Evolutionary conservation across 1,139 yeast genomes (phyloP).

Genomic region (Pichia sp.): DNA sequence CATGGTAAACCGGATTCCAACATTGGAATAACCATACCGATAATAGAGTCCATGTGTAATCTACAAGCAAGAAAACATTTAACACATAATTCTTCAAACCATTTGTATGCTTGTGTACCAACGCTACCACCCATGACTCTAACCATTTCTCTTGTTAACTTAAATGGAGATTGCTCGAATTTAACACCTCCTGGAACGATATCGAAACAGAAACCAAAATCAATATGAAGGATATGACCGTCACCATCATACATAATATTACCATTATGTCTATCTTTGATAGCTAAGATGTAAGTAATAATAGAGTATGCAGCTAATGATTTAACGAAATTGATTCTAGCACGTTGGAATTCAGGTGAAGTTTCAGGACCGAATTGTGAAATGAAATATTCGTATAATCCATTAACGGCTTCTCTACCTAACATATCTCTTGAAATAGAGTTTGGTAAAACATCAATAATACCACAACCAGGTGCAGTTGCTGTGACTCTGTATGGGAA

Average conservation of each 20-base stretch:
- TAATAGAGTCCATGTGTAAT: slow-evolving; percentile 84
- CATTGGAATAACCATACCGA: slow-evolving; percentile 90
- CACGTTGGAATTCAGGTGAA: slow-evolving; percentile 84
- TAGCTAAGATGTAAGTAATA: slow-evolving; percentile 86
- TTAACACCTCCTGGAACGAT: slow-evolving; percentile 99
- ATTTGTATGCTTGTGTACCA: slow-evolving; percentile 81
- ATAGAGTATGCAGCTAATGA: slow-evolving; percentile 96
- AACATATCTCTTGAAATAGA: slow-evolving; percentile 97
- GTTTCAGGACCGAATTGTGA: slow-evolving; percentile 95
- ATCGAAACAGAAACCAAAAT: slow-evolving; percentile 98
- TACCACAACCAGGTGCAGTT: slow-evolving; percentile 99
- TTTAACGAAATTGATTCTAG: slow-evolving; percentile 89
- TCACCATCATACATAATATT: slow-evolving; percentile 97
- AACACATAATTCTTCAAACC: slow-evolving; percentile 95
- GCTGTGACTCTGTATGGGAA: slow-evolving; percentile 97
- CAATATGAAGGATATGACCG: slow-evolving; percentile 94
- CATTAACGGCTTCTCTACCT: slow-evolving; percentile 98
- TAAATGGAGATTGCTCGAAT: slow-evolving; percentile 97
- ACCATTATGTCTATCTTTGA: slow-evolving; percentile 98
- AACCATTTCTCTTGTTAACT: slow-evolving; percentile 95
- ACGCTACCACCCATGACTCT: slow-evolving; percentile 89
- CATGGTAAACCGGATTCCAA: slow-evolving; percentile 95
- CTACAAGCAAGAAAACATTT: slow-evolving; percentile 90
- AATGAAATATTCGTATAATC: slow-evolving; percentile 87
- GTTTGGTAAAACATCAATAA: slow-evolving; percentile 95